Percentiles rank a stretch among this genome's conserved stretches.
These are phyloP conservation scores for Phytopythium montanum DNA, from an alignment of 352 stramenopile species.

Conservation along the genomic window DNA sequence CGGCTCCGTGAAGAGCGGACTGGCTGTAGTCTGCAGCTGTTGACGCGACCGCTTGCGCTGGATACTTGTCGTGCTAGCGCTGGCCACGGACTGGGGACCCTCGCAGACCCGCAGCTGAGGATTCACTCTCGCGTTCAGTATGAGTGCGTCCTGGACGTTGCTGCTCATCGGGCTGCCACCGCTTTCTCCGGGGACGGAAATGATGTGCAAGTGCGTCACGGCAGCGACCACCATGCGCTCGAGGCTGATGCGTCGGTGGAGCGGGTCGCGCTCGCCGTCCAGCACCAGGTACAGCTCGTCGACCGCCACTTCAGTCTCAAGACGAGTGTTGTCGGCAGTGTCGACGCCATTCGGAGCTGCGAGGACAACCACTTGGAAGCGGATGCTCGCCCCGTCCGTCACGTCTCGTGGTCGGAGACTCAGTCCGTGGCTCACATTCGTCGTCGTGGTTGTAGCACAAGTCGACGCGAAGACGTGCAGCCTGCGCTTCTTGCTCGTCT, in stretches of 20 bases:
- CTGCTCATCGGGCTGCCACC: background rate
- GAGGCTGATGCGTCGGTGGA: constrained; percentile 20
- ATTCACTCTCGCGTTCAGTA: constrained; percentile 38
- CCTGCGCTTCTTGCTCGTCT: constrained; percentile 15
- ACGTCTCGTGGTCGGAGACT: background rate
- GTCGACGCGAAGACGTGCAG: constrained; percentile 36
- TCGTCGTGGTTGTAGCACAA: background rate
- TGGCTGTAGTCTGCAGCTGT: constrained; percentile 14
- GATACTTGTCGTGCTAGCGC: constrained; percentile 7
- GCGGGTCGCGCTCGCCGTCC: constrained; percentile 8
- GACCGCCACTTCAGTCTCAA: constrained; percentile 24
- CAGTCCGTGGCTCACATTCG: background rate
- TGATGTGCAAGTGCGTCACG: constrained; percentile 38
- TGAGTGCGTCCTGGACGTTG: constrained; percentile 18
- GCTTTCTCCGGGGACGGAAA: constrained; percentile 25
- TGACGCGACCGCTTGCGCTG: constrained; percentile 21
- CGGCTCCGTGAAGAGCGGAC: constrained; percentile 10
- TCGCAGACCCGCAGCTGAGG: constrained; percentile 16
- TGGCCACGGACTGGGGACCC: background rate
- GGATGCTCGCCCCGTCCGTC: constrained; percentile 11
- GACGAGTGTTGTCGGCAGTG: background rate
- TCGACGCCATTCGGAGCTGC: background rate
- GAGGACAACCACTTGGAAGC: constrained; percentile 26
- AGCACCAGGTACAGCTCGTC: constrained; percentile 28
- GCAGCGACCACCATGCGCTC: constrained; percentile 30